These are phyloP conservation scores for Dothiorella sarmentorum DNA, from an alignment of 2,329 filamentous ascomycete genomes.

Conservation along the genomic window DNA sequence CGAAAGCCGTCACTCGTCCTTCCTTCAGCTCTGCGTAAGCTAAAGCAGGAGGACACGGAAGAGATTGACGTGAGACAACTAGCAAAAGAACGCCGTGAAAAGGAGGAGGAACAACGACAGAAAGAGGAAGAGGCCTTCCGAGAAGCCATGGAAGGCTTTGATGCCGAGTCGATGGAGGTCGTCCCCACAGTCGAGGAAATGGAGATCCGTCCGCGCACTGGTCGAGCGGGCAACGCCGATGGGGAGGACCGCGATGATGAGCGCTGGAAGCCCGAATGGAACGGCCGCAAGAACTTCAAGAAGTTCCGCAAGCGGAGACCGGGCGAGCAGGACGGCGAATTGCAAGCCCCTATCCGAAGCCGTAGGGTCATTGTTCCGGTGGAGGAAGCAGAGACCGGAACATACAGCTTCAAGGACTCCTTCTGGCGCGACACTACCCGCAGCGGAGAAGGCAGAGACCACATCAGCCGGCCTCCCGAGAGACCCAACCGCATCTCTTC, in stretches of 20 bases:
- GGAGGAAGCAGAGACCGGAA: constrained; percentile 59
- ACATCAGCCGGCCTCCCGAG: too few relatives aligned
- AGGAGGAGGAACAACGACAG: constrained; percentile 50
- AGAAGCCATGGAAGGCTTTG: constrained; percentile 59
- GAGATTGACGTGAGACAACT: constrained; percentile 68
- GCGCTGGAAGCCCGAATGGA: constrained; percentile 86
- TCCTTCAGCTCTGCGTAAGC: constrained; percentile 25
- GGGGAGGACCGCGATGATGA: constrained; percentile 45
- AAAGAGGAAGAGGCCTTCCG: constrained; percentile 64
- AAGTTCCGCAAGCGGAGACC: constrained; percentile 64
- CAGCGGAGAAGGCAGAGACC: too few relatives aligned
- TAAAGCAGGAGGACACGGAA: constrained; percentile 46
- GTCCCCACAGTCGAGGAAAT: constrained; percentile 77
- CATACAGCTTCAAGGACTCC: too few relatives aligned
- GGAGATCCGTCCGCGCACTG: constrained; percentile 51
- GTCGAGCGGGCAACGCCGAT: constrained; percentile 25
- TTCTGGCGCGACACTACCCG: constrained; percentile 71
- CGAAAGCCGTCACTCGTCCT: constrained; percentile 22
- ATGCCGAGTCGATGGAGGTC: constrained; percentile 68
- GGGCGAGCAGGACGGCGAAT: constrained; percentile 31
- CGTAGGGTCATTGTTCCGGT: constrained; percentile 65
- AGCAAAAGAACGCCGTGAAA: constrained; percentile 52
- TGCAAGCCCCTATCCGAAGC: constrained; percentile 40
- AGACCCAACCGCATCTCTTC: too few relatives aligned
- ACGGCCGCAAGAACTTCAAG: constrained; percentile 95